Evolutionary conservation across 2,329 filamentous ascomycete species (phyloP).

Genomic region (Whalleya microplaca): DNA sequence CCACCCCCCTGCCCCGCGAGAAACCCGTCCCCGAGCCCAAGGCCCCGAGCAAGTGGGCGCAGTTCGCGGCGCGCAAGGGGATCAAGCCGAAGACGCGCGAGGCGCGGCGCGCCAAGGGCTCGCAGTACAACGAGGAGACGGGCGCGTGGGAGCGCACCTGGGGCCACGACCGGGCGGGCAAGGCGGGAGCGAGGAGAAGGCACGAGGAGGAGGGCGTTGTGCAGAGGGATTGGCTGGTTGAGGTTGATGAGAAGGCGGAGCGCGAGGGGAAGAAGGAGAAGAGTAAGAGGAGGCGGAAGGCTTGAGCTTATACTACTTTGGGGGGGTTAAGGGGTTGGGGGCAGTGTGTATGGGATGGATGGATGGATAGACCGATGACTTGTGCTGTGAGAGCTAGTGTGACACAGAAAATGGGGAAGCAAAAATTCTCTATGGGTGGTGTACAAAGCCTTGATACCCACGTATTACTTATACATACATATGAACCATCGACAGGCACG

Average conservation of each 20-base stretch:
- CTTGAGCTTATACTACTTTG: too few relatives aligned
- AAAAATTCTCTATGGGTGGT: not conserved
- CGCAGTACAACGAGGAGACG: conserved; percentile 81
- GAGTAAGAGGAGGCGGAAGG: conserved; percentile 13
- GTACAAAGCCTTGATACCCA: conserved; percentile 22
- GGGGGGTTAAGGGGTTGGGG: not conserved
- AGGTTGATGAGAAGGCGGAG: conserved; percentile 75
- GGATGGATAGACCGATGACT: too few relatives aligned
- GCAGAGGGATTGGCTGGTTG: conserved; percentile 84
- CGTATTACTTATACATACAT: too few relatives aligned
- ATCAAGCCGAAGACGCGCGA: conserved; percentile 89
- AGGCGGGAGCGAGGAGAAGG: conserved; percentile 66
- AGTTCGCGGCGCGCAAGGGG: conserved; percentile 95
- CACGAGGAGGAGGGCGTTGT: conserved; percentile 76
- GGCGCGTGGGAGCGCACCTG: conserved; percentile 93
- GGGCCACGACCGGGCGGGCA: conserved; percentile 66
- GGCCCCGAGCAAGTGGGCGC: conserved; percentile 90
- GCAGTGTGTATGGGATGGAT: too few relatives aligned
- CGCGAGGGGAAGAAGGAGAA: conserved; percentile 34
- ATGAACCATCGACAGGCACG: conserved; percentile 8
- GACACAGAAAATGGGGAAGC: not conserved
- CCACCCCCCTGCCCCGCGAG: conserved; percentile 80
- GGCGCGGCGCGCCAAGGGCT: conserved; percentile 67
- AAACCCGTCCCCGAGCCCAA: conserved; percentile 86
- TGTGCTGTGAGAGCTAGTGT: not conserved